Evolutionary conservation across 163 green algal species (phyloP).

Genomic region (Coccomyxa subellipsoidea): DNA sequence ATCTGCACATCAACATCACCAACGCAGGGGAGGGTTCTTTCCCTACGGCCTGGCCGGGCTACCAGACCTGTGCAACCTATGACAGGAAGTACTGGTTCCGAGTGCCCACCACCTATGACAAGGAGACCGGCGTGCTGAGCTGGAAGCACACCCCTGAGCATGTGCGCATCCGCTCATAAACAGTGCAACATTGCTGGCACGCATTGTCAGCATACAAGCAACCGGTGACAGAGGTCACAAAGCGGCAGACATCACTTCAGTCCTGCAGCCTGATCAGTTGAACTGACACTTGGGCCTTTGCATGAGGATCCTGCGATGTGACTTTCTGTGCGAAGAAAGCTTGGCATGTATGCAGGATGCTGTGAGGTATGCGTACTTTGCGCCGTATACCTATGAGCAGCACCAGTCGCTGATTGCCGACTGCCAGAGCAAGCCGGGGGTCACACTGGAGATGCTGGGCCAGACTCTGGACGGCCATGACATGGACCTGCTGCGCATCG

Average conservation of each 20-base stretch:
- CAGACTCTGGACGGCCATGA: conserved; percentile 60
- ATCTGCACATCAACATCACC: conserved; percentile 51
- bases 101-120: conserved; percentile 59
- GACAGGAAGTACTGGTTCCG: conserved; percentile 68
- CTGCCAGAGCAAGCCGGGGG: background rate
- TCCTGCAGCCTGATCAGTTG: too few species aligned
- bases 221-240: too few species aligned
- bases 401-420: conserved; percentile 58
- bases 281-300: too few species aligned
- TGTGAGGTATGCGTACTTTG: conserved; percentile 48
- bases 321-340: background rate
- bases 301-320: too few species aligned
- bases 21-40: conserved; percentile 71
- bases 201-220: background rate
- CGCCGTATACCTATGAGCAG: conserved; percentile 62
- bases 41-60: conserved; percentile 56
- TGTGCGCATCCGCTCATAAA: too few species aligned
- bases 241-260: too few species aligned
- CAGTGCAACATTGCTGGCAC: background rate
- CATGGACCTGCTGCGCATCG: conserved; percentile 43
- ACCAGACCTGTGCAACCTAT: conserved; percentile 62
- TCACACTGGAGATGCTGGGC: conserved; percentile 44
- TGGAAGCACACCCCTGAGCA: conserved; percentile 53
- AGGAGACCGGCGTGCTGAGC: conserved; percentile 44
- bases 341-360: background rate